Base-by-base conservation (phyloP, 441 rosid genomes). In the Croton laevigatus region DNA sequence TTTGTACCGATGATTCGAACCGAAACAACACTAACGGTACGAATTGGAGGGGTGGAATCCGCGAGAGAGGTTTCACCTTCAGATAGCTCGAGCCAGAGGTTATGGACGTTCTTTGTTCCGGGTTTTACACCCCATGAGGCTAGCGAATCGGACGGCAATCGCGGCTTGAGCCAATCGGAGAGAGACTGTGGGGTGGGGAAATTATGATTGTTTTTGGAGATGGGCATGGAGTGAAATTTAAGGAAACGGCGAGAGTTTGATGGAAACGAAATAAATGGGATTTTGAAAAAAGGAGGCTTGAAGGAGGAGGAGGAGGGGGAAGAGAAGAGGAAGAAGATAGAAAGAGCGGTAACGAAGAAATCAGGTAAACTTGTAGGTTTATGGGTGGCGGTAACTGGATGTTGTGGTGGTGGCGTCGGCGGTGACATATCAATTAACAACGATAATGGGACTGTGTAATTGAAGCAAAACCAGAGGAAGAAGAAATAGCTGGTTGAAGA, bases 41-140 rank as follows among this genome's bases (percentile, higher is more conserved):
- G 92, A 22, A 91, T 71, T 16, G 97, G 97, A 8, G 97, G 97
- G 36, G 66, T 80, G n/a, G 95, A 78, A 52, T 94, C 95, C 19
- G 82, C 82, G 45, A 94, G 91, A 7, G 76, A 81, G 59, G 87
- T 83, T 70, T 91, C 97, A 32, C 98, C 98, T 37, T 89, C 88
- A 70, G 91, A 78, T 42, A 94, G 85, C 69, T 94, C 98, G 6
- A 94, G 91, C 97, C 97, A 94, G 84, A 91, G 97, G 71, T 91
- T 90, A 73, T 94, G 95, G 69, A 94, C 85, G 80, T 91, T 94
- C 82, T 90, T 94, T 73, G 98, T 94, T 55, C 97, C 97, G 20
- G 94, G 95, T 65, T 83, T 91, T 66, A 89, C 80, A 6, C 98
- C 98, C 97, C 97, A 91, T 0, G 94, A 82, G 36, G 93, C 86